These are phyloP conservation scores for Trichoderma brevicompactum DNA, from an alignment of 2,329 filamentous ascomycete species.

Conservation along the genomic window DNA sequence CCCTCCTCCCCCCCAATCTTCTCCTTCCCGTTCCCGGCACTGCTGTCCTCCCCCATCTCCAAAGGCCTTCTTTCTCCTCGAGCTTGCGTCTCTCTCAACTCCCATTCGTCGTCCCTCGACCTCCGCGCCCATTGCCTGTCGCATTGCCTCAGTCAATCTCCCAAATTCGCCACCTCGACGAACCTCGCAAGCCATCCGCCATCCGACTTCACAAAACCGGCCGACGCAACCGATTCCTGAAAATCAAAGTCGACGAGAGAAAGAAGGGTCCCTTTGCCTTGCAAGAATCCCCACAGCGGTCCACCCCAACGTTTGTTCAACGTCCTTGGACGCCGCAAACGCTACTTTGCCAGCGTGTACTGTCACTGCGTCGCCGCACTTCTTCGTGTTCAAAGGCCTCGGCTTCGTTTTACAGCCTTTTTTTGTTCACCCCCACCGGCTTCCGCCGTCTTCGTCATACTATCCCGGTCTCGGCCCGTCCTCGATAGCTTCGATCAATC, in stretches of 20 bases:
- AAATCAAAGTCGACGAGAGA: conserved; percentile 39
- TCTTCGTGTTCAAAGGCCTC: conserved; percentile 13
- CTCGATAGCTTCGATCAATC: conserved; percentile 13
- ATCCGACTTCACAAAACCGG: conserved; percentile 30
- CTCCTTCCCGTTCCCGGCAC: conserved; percentile 35
- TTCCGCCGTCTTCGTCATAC: conserved; percentile 24
- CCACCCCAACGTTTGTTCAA: conserved; percentile 1
- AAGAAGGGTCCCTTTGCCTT: conserved; percentile 38
- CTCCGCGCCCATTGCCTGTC: conserved; percentile 32
- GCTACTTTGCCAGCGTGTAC: conserved; percentile 7
- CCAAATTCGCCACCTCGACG: conserved; percentile 35
- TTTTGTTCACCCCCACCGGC: neutral
- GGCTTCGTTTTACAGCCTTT: conserved; percentile 4
- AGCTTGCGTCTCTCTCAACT: conserved; percentile 38
- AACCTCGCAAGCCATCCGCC: conserved; percentile 28
- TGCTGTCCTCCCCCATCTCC: conserved; percentile 35
- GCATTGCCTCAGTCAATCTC: conserved; percentile 31
- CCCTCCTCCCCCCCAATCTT: conserved; percentile 40
- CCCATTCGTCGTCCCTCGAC: conserved; percentile 5
- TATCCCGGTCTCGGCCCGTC: conserved; percentile 29
- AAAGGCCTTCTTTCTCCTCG: conserved; percentile 45
- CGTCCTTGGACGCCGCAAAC: neutral
- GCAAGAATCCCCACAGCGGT: conserved; percentile 2
- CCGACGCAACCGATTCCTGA: conserved; percentile 30
- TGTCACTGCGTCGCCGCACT: conserved; percentile 22